phyloP scores from a whole-genome alignment of 768 basidiomycete species.

The Mycena chlorophos region DNA sequence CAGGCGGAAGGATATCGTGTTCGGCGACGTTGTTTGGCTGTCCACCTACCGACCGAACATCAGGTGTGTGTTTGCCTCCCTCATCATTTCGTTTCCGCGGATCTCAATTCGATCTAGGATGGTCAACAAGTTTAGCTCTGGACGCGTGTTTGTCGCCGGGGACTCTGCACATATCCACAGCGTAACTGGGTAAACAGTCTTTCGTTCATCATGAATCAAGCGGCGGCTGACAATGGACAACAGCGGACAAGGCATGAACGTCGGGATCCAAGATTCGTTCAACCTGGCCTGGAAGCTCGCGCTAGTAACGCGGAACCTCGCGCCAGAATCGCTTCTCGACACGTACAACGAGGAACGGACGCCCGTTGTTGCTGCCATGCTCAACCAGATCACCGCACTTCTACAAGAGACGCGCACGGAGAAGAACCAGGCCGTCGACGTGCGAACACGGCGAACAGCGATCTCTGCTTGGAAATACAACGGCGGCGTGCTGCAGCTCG shows the following conservation, averaged over 20 bases:
- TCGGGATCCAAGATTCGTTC: slow-evolving; percentile 23
- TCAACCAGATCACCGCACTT: slow-evolving; percentile 24
- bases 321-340: slow-evolving; percentile 23
- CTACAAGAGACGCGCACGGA: slow-evolving; percentile 29
- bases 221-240: slow-evolving; percentile 8
- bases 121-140: slow-evolving; percentile 39
- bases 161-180: slow-evolving; percentile 26
- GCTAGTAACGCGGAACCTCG: slow-evolving; percentile 24
- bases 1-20: slow-evolving; percentile 26
- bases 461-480: slow-evolving; percentile 18
- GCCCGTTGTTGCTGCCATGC: slow-evolving; percentile 29
- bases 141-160: slow-evolving; percentile 45
- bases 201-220: slow-evolving; percentile 18
- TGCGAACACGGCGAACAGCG: slow-evolving; percentile 20
- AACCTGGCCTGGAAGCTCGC: slow-evolving; percentile 29
- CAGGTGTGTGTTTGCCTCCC: slow-evolving; percentile 19
- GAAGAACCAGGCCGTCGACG: slow-evolving; percentile 28
- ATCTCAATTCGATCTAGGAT: slow-evolving; percentile 27
- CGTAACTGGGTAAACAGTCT: slow-evolving; percentile 25
- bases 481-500: slow-evolving; percentile 30
- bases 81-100: not conserved
- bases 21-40: slow-evolving; percentile 26
- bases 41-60: slow-evolving; percentile 37
- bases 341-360: slow-evolving; percentile 28
- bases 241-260: slow-evolving; percentile 14